Evolutionary conservation across 129 eudicot genomes (phyloP).

Genomic region (Heracleum sosnowskyi): DNA sequence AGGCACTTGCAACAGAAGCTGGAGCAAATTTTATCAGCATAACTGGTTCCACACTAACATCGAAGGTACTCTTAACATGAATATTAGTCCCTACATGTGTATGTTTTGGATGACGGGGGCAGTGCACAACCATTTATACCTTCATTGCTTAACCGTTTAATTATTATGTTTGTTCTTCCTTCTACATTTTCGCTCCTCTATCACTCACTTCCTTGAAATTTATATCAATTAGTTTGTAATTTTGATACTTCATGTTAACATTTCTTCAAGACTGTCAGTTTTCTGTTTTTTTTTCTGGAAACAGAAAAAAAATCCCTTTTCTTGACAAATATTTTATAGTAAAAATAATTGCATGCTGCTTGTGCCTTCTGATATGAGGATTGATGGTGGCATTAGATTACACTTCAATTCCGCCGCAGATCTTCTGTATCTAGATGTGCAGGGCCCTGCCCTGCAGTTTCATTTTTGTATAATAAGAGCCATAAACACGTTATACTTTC

Average conservation of each 20-base stretch:
- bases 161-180: not conserved
- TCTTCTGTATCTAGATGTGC: not conserved
- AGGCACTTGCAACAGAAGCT: conserved; percentile 99
- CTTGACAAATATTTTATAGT: not conserved
- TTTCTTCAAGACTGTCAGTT: not conserved
- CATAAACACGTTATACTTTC: not conserved
- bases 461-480: not conserved
- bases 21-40: conserved; percentile 97
- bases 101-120: not conserved
- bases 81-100: not conserved
- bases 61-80: conserved; percentile 52
- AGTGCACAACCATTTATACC: not conserved
- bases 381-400: not conserved
- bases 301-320: not conserved
- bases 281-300: not conserved
- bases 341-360: not conserved
- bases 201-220: not conserved
- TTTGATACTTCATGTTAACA: not conserved
- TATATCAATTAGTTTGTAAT: not conserved
- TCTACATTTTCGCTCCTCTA: not conserved
- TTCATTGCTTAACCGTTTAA: not conserved
- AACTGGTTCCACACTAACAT: conserved; percentile 95
- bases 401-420: not conserved
- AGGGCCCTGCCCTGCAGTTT: not conserved
- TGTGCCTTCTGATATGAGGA: not conserved